These are phyloP conservation scores for Fusarium sp. DNA, from an alignment of 2,329 filamentous ascomycete species.

Conservation along the genomic window DNA sequence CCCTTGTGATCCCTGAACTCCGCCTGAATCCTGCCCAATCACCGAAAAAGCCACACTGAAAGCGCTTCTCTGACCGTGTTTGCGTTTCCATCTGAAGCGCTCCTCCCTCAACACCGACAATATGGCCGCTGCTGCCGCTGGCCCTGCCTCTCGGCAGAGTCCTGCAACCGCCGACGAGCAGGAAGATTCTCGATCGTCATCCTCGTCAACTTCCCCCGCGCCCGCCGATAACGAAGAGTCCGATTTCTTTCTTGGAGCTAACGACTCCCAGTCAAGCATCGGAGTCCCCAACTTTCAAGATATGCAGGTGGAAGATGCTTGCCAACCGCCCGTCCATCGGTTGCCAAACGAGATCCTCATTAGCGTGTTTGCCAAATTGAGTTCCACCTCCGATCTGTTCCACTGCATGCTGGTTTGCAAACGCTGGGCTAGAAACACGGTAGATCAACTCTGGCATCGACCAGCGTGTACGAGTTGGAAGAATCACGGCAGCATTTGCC, in stretches of 20 bases:
- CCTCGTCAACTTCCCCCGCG: conserved; percentile 78
- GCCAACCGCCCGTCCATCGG: conserved; percentile 80
- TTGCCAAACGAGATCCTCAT: conserved; percentile 96
- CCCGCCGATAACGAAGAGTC: conserved; percentile 88
- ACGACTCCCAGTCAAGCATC: conserved; percentile 93
- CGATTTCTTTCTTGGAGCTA: conserved; percentile 88
- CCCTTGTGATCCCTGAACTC: conserved; percentile 28
- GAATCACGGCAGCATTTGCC: conserved; percentile 82
- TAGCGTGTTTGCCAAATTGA: conserved; percentile 86
- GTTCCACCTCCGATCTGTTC: conserved; percentile 77
- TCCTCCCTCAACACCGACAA: conserved; percentile 11
- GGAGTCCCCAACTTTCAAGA: conserved; percentile 82
- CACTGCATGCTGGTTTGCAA: conserved; percentile 95
- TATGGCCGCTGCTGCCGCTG: conserved; percentile 38
- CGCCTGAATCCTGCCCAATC: conserved; percentile 14
- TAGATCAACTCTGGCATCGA: conserved; percentile 93
- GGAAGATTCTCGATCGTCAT: conserved; percentile 67
- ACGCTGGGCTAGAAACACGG: conserved; percentile 90
- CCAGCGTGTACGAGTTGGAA: conserved; percentile 89
- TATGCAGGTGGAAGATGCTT: conserved; percentile 74
- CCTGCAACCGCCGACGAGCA: conserved; percentile 48
- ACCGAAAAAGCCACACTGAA: conserved; percentile 2
- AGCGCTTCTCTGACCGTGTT: neutral
- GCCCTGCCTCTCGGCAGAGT: conserved; percentile 30
- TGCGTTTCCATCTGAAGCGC: conserved; percentile 13